Evolutionary conservation across 1,284 basidiomycete species (phyloP).

Genomic region (Rhodotorula sp.): DNA sequence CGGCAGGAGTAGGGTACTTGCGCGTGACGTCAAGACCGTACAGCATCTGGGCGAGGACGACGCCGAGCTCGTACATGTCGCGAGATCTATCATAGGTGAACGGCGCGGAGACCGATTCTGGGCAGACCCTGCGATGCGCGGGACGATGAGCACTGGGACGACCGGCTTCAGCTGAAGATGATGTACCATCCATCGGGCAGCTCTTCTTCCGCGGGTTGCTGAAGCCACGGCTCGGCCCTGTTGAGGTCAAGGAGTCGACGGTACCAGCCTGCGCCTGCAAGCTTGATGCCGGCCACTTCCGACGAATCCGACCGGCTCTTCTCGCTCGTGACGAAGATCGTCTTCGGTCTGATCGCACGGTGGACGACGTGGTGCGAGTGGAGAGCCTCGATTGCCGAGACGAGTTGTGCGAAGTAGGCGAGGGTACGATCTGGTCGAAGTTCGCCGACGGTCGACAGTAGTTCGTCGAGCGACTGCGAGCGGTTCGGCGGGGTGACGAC

Average conservation of each 20-base stretch:
- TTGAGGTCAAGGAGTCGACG: conserved; percentile 37
- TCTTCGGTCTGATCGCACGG: conserved; percentile 20
- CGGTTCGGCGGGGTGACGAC: conserved; percentile 28
- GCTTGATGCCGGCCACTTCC: conserved; percentile 13
- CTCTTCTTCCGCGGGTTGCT: conserved; percentile 21
- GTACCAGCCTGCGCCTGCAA: conserved; percentile 32
- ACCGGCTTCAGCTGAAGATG: too few relatives aligned
- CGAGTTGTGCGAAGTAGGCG: conserved; percentile 32
- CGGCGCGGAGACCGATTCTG: conserved; percentile 35
- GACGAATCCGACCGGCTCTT: not conserved
- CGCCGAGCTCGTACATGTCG: conserved; percentile 43
- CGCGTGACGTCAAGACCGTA: conserved; percentile 39
- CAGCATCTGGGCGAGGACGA: conserved; percentile 40
- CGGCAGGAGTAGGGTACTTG: conserved; percentile 34
- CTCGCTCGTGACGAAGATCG: conserved; percentile 25
- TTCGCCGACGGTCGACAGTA: conserved; percentile 40
- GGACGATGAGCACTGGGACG: not conserved
- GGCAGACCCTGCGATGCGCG: conserved; percentile 22
- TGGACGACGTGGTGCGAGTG: conserved; percentile 39
- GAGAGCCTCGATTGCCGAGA: conserved; percentile 34
- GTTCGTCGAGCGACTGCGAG: conserved; percentile 31
- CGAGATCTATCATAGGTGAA: conserved; percentile 39
- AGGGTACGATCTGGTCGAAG: conserved; percentile 39
- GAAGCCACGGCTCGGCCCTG: conserved; percentile 37
- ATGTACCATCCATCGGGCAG: conserved; percentile 31